Evolutionary conservation across 345 rosid genomes (phyloP).

Genomic region (Populus tremula): DNA sequence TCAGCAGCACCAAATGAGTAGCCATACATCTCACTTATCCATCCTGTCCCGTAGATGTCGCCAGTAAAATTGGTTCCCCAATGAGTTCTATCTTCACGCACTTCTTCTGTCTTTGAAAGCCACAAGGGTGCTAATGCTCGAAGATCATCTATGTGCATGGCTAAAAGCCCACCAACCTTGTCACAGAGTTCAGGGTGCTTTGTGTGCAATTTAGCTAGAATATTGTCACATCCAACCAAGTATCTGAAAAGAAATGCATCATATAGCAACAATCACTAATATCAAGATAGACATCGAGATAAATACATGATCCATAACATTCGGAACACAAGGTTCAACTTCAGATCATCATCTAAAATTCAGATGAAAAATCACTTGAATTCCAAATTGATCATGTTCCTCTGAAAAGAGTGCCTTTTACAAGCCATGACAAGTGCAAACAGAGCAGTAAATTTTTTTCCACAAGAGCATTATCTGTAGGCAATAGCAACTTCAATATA

Average conservation of each 20-base stretch:
- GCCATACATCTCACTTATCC: slow-evolving; percentile 99
- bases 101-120: slow-evolving; percentile 98
- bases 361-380: slow-evolving; percentile 1
- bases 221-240: slow-evolving; percentile 88
- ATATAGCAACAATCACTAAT: background rate
- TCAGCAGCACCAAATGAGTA: slow-evolving; percentile 99
- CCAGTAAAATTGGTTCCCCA: slow-evolving; percentile 96
- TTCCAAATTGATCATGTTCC: slow-evolving; percentile 4
- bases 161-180: slow-evolving; percentile 98
- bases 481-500: background rate
- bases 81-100: slow-evolving; percentile 84
- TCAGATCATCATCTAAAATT: slow-evolving; percentile 4
- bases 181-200: slow-evolving; percentile 79
- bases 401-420: background rate
- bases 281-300: background rate
- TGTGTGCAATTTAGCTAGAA: slow-evolving; percentile 79
- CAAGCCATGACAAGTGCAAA: slow-evolving; percentile 8
- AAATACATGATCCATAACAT: background rate
- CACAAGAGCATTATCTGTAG: background rate
- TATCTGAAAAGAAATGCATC: slow-evolving; percentile 46
- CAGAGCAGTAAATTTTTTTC: background rate
- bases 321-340: background rate
- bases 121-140: slow-evolving; percentile 85
- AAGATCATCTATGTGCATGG: slow-evolving; percentile 96
- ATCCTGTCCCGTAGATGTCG: slow-evolving; percentile 90